Base-by-base conservation (phyloP, 1,284 basidiomycete genomes). In the Cutaneotrichosporon dermatis region DNA sequence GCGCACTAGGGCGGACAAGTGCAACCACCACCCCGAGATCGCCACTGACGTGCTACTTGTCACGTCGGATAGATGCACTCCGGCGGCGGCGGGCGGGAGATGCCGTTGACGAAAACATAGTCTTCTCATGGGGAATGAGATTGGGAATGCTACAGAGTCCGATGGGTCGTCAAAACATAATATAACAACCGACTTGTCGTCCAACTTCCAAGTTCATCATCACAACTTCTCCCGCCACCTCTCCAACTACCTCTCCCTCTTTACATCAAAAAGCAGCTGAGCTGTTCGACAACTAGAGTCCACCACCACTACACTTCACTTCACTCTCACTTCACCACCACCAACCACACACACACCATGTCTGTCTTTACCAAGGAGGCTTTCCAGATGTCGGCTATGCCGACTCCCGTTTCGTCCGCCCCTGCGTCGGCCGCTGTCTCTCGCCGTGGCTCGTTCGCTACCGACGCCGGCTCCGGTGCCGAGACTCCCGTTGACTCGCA, bases 401-500 rank as follows among this genome's bases (percentile, higher is more conserved):
- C 72, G 35, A 67, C 73, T 9, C 72, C 74, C n/a, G 58, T 64
- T 13, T 59, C 51, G 54, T 71, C 72, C 12, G 55, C 55, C 7
- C 68, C 72, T 36, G 42, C 63, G 16, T 76, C 74, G 40, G 55
- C 59, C 35, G 68, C 70, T 25, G 57, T 60, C 42, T 72, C 73
- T 33, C 67, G 72, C 56, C 67, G 72, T 57, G 58, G 63, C 33
- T 74, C 74, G 4, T 72, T 74, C 59, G 68, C 70, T 42, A 57
- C 15, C 43, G 61, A 65, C 9, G 58, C 15, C 43, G 61, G 66
- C 9, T 59, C 55, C 13, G 67, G 69, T 10, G 92, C 91, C 88
- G 85, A 84, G 59, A 86, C 90, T 8, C 82, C 84, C 1, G 86
- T 87, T 3, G 79, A 88, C 87, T 72, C 83, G 82, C 71, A 77